phyloP scores from a whole-genome alignment of 305 asterid genomes.

The Fraxinus baroniana region DNA sequence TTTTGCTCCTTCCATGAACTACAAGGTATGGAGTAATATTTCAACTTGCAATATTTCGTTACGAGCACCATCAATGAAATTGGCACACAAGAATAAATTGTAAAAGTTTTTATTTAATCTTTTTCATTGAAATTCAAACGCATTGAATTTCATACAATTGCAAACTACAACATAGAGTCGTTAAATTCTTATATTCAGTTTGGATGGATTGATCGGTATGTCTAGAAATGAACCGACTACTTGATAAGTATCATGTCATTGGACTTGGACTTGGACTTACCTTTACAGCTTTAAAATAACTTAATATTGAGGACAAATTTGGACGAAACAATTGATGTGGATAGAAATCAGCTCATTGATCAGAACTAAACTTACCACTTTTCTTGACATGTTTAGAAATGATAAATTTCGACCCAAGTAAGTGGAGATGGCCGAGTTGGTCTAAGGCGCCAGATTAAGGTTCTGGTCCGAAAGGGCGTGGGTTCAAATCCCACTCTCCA shows the following conservation, averaged over 20 bases:
- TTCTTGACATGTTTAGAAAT: no score
- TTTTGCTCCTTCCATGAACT: background rate
- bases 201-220: background rate
- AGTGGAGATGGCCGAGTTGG: slow-evolving; percentile 67
- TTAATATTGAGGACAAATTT: background rate
- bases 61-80: background rate
- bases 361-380: no score
- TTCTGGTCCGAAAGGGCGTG: slow-evolving; percentile 24
- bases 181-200: no score
- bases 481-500: slow-evolving; percentile 24
- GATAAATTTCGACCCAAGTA: no score
- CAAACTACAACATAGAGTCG: background rate
- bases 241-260: background rate
- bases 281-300: background rate
- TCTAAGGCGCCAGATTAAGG: slow-evolving; percentile 81
- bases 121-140: no score
- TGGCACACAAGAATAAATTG: background rate
- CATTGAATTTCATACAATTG: no score
- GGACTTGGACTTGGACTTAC: background rate
- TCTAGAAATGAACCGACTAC: background rate
- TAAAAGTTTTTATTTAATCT: no score
- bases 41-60: background rate
- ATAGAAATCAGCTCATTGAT: no score
- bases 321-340: no score
- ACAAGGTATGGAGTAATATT: background rate